Percentiles rank a stretch among this genome's conserved stretches.
phyloP scores from a whole-genome alignment of 768 basidiomycete species.

The Panaeolus papilionaceus region DNA sequence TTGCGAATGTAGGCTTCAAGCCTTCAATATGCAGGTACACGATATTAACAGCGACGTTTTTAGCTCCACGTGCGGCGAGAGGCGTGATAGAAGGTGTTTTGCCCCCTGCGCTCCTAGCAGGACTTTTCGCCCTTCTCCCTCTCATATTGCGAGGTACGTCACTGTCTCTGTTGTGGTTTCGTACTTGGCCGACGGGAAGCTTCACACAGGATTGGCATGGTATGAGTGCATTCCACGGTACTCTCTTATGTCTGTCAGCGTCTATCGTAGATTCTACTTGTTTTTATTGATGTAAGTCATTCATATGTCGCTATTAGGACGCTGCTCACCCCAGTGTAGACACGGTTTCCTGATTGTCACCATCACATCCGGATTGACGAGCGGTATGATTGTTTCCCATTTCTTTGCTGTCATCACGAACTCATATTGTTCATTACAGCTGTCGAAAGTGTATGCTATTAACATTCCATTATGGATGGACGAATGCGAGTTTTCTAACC shows the following conservation, averaged over 20 bases:
- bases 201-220: slow-evolving; percentile 55
- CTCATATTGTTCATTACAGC: slow-evolving; percentile 24
- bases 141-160: slow-evolving; percentile 58
- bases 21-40: no score
- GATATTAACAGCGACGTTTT: not conserved
- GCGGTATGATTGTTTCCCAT: slow-evolving; percentile 29
- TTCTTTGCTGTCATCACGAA: not conserved
- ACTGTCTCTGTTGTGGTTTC: not conserved
- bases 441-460: slow-evolving; percentile 34
- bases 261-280: slow-evolving; percentile 75
- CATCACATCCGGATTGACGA: slow-evolving; percentile 62
- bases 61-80: slow-evolving; percentile 42
- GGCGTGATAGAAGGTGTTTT: slow-evolving; percentile 72
- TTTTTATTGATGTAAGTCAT: slow-evolving; percentile 61
- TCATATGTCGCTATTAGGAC: not conserved
- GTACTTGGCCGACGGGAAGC: slow-evolving; percentile 16
- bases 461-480: not conserved
- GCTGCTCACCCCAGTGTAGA: slow-evolving; percentile 30
- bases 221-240: slow-evolving; percentile 75
- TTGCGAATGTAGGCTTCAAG: slow-evolving; percentile 37
- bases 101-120: slow-evolving; percentile 67
- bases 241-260: slow-evolving; percentile 70
- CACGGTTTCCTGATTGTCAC: slow-evolving; percentile 81
- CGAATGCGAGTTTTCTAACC: not conserved
- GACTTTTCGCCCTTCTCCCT: slow-evolving; percentile 68